A percentile compares a stretch with the other conserved stretches of the same genome.
Evolutionary conservation across 345 rosid genomes (phyloP).

Genomic region (Psidium guajava): DNA sequence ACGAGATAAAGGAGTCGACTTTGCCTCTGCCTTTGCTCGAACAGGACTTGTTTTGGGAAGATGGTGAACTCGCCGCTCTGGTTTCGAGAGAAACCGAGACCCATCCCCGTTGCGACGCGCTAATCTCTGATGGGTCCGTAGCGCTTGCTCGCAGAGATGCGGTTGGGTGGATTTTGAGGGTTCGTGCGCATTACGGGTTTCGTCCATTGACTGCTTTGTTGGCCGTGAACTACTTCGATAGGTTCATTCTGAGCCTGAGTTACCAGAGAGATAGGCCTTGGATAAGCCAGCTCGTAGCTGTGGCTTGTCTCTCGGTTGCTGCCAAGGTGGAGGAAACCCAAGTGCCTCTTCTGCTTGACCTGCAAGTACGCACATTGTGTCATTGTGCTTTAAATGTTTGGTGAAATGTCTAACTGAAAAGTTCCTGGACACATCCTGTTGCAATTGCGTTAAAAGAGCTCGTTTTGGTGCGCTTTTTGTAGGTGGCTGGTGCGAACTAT

Average conservation of each 20-base stretch:
- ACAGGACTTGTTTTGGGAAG: conserved; percentile 23
- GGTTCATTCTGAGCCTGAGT: conserved; percentile 43
- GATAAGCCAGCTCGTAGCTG: conserved; percentile 87
- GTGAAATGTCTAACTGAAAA: conserved; percentile 6
- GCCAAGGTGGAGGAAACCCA: conserved; percentile 88
- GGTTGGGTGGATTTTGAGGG: conserved; percentile 62
- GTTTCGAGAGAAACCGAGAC: conserved; percentile 54
- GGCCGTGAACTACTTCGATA: conserved; percentile 88
- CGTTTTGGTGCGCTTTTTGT: background rate
- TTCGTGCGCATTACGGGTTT: conserved; percentile 53
- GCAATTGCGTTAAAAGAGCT: background rate
- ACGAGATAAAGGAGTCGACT: conserved; percentile 30
- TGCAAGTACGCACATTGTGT: conserved; percentile 44
- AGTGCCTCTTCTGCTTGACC: conserved; percentile 66
- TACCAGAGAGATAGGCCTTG: conserved; percentile 74
- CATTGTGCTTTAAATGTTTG: background rate
- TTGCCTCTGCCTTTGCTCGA: conserved; percentile 10
- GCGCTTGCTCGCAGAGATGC: conserved; percentile 45
- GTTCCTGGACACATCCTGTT: background rate
- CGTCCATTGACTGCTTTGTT: conserved; percentile 52
- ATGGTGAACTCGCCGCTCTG: conserved; percentile 38
- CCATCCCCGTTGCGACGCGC: conserved; percentile 11
- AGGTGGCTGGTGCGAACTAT: conserved; percentile 69
- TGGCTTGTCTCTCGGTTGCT: conserved; percentile 83
- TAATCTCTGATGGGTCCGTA: conserved; percentile 25